phyloP scores from a whole-genome alignment of 164 flowering plant genomes.

The Malania oleifera region DNA sequence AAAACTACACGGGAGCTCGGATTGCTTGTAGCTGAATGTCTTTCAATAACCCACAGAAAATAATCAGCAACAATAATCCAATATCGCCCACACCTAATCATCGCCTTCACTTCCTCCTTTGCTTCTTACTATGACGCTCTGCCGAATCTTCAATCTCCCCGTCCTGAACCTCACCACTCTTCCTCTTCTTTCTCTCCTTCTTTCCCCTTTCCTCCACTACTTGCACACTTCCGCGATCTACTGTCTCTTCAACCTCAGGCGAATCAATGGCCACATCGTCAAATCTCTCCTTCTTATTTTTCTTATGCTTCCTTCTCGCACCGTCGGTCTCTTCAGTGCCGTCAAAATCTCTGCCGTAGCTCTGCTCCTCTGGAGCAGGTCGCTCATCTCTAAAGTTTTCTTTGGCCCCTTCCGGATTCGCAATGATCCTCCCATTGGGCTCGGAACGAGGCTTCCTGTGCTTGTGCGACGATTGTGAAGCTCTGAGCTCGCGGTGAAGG shows the following conservation, averaged over 20 bases:
- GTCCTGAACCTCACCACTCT: background rate
- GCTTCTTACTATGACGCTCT: background rate
- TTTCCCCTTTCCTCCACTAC: background rate
- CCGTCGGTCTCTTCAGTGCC: background rate
- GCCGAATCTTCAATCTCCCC: background rate
- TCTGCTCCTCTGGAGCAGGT: background rate
- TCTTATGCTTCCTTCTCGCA: background rate
- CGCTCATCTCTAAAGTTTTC: background rate
- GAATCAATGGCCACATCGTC: background rate
- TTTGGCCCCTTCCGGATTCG: background rate
- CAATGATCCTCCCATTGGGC: background rate
- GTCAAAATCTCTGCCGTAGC: background rate
- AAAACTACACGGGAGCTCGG: too few species aligned
- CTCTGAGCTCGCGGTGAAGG: slow-evolving; percentile 15
- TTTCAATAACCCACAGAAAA: background rate
- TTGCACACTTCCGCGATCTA: background rate
- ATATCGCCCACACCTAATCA: background rate
- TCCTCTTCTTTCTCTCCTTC: background rate
- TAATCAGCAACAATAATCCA: background rate
- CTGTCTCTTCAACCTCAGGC: background rate
- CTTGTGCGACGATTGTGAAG: background rate
- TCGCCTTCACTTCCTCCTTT: background rate
- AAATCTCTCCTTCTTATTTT: background rate
- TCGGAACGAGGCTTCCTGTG: background rate
- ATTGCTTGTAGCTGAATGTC: background rate